These are phyloP conservation scores for Pythium rhizo-oryzae DNA, from an alignment of 352 stramenopile species.

Conservation along the genomic window DNA sequence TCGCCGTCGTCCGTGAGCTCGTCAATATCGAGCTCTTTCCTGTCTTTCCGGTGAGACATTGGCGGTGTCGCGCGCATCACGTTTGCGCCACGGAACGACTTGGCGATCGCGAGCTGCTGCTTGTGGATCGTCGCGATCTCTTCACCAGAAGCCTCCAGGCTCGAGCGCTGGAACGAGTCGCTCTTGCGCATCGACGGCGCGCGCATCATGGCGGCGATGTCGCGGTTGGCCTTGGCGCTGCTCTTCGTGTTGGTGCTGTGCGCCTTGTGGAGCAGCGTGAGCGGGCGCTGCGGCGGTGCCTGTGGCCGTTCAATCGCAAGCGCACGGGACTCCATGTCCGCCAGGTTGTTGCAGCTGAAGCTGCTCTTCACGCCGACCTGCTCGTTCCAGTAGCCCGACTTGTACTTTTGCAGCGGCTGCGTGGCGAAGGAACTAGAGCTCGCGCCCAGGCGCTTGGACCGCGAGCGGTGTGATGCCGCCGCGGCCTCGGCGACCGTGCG, in stretches of 20 bases:
- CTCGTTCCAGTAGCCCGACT: constrained; percentile 73
- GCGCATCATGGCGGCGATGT: constrained; percentile 33
- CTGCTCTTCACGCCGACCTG: constrained; percentile 76
- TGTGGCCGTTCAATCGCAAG: constrained; percentile 38
- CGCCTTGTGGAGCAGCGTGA: constrained; percentile 28
- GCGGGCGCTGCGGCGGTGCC: constrained; percentile 8
- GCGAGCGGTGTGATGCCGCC: constrained; percentile 64
- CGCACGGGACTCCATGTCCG: constrained; percentile 61
- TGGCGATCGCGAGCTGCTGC: constrained; percentile 45
- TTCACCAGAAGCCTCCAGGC: constrained; percentile 26
- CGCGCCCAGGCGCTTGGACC: constrained; percentile 46
- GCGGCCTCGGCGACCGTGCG: constrained; percentile 69
- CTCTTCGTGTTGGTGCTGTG: constrained; percentile 53
- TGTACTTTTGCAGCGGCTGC: constrained; percentile 47
- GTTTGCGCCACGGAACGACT: constrained; percentile 35
- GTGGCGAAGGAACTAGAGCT: neutral
- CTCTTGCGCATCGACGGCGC: constrained; percentile 40
- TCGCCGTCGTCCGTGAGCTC: constrained; percentile 32
- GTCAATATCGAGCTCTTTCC: constrained; percentile 40
- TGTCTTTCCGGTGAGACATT: constrained; percentile 31
- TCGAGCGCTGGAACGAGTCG: constrained; percentile 47
- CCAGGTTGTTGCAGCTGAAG: constrained; percentile 82
- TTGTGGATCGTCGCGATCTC: constrained; percentile 42
- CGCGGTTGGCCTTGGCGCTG: constrained; percentile 30
- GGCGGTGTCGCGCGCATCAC: constrained; percentile 22